Evolutionary conservation across 768 basidiomycete genomes (phyloP).

Genomic region (Boletus barrowsii): DNA sequence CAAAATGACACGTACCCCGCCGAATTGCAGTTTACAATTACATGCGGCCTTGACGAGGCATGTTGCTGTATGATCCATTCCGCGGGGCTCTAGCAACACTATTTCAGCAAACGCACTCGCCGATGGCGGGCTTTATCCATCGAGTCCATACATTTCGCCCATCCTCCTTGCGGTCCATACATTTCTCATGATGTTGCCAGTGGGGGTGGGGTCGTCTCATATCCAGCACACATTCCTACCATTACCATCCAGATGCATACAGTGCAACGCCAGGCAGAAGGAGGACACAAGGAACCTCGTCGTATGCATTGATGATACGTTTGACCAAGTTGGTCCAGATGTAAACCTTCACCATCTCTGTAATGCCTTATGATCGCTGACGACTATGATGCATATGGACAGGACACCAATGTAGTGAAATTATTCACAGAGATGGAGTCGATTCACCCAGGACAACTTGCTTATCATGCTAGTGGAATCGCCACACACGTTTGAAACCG

Average conservation of each 20-base stretch:
- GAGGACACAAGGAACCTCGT: slow-evolving; percentile 29
- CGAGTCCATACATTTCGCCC: too few relatives aligned
- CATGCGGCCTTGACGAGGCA: too few relatives aligned
- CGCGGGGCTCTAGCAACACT: too few relatives aligned
- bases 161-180: too few relatives aligned
- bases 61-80: too few relatives aligned
- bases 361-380: neutral
- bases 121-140: too few relatives aligned
- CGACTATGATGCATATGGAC: rapidly evolving
- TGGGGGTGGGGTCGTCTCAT: too few relatives aligned
- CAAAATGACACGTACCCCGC: too few relatives aligned
- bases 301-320: slow-evolving; percentile 22
- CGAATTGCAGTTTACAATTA: too few relatives aligned
- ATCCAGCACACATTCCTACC: too few relatives aligned
- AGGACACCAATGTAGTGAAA: slow-evolving; percentile 38
- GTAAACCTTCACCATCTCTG: slow-evolving; percentile 33
- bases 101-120: too few relatives aligned
- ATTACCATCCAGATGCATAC: neutral
- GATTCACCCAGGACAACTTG: slow-evolving; percentile 14
- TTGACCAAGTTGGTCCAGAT: slow-evolving; percentile 25
- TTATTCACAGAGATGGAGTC: slow-evolving; percentile 19
- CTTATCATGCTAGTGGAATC: slow-evolving; percentile 36
- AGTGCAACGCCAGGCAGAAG: neutral
- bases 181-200: too few relatives aligned
- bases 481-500: slow-evolving; percentile 23